Evolutionary conservation across 164 flowering plant genomes (phyloP), one percentile per base, ranked within the genome.

Genomic region (Brasenia schreberi): DNA sequence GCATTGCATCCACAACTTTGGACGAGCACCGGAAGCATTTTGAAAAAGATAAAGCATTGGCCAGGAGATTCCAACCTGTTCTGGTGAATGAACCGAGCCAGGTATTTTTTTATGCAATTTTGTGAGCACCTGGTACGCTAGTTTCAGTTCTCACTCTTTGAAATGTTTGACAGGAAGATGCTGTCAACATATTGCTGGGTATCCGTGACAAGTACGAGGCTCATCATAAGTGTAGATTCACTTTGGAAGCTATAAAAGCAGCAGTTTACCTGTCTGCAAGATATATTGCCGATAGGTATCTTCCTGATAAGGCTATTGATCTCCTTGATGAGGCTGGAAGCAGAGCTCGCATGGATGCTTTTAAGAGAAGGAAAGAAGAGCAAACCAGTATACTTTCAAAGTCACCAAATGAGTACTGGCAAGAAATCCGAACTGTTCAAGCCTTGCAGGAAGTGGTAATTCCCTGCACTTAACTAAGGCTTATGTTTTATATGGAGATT

Each of bases 221-320:
- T 39, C 81, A 88, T 77, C 97, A 90, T 75, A 84, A 81, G 49
- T 90, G 97, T 79, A 77, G 68, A 73, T 88, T 79, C 74, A 83
- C 90, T 1, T 39, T 78, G 76, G 91, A 83, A 71, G 97, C 95
- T 60, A 75, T 90, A 75, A 77, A 87, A 79, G 90, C 90, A 66
- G 95, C 97, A 42, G 97, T 86, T 43, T 69, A 83, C 49, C 76
- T 90, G 18, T 85, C 97, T 61, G 80, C 86, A 69, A 85, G 92
- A 75, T 90, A 88, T 69, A 90, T 90, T 68, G 67, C 88, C 64
- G 96, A 87, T 74, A 80, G 97, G 69, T 70, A 78, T 77, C 94
- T 92, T 69, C 97, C 97, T 44, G 97, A 92, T 74, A 92, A 92
- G 77, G 97, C 97, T 33, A 92, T 92, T 70, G 97, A 92, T 75